Conservation (phyloP, 345 rosid genomes). For the Gossypium arboreum region DNA sequence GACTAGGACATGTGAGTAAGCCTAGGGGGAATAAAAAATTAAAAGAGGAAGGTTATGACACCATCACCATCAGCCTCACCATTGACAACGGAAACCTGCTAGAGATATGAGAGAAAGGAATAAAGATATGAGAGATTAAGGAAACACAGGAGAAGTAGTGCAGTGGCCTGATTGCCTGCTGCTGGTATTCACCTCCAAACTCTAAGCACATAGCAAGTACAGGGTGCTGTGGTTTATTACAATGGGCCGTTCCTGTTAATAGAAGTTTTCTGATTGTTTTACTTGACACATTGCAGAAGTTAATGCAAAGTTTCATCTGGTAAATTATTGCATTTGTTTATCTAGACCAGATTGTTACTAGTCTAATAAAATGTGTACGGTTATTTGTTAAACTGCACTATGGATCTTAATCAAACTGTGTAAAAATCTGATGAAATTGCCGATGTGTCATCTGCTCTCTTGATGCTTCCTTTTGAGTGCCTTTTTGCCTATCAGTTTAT, state of each 20-base stretch:
- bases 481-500: background rate
- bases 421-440: background rate
- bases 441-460: background rate
- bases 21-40: too few relatives aligned
- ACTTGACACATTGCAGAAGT: background rate
- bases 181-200: background rate
- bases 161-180: background rate
- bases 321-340: background rate
- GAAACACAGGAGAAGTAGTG: background rate
- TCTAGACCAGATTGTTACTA: background rate
- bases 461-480: background rate
- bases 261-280: background rate
- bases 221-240: background rate
- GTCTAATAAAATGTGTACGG: background rate
- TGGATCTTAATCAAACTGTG: background rate
- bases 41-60: too few relatives aligned
- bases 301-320: background rate
- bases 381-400: background rate
- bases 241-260: background rate
- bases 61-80: too few relatives aligned
- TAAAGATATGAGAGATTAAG: too few relatives aligned
- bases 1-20: too few relatives aligned
- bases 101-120: too few relatives aligned
- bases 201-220: background rate
- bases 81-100: too few relatives aligned